Evolutionary conservation across 176 grass and related monocot species (phyloP), one percentile per base, ranked within the genome.

Genomic region (Cenchrus americanus): DNA sequence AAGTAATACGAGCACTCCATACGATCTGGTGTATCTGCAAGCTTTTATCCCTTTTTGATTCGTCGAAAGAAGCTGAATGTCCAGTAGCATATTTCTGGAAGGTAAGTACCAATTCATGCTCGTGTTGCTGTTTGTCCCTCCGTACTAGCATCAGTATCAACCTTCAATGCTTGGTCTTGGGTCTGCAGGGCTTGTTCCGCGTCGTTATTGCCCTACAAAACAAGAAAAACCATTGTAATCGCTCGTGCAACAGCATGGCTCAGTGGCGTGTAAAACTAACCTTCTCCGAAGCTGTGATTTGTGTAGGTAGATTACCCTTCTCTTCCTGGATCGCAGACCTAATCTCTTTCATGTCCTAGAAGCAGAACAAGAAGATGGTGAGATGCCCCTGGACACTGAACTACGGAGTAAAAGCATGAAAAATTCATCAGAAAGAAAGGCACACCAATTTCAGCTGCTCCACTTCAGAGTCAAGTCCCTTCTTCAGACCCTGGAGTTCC

Each of bases 321-420:
- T 87, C 84, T 23, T 84, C 41, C 76, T 91, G 77, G 62, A 93
- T 65, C 3, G 54, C 83, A 52, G 71, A 78, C 24, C 63, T 91
- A 18, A 91, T 32, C 30, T 91, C 94, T 69, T 84, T 86, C 53
- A 93, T 80, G 87, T 96, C 86, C 94, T 96, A 67, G 5, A 89
- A 69, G 43, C 50, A 86, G 24, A 78, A 37, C 5, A 0, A 80
- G 11, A 21, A 51, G 21, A 30, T 51, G 65, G 12, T 14, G 50
- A 0, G 48, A 13, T 66, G 15, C 32, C 49, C 27, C 24, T 41
- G 17, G 27, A 75, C 32, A 30, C 1, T 2, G 10, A 21, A 22
- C 32, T 60, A n/a, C n/a, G n/a, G n/a, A n/a, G n/a, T n/a, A 46
- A 51, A 86, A 62, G 10, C 3, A 24, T 1, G 2, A 80, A 4